Evolutionary conservation across 352 stramenopile species (phyloP), one percentile per base, ranked within the genome.

Genomic region (Pythium aristosporum): DNA sequence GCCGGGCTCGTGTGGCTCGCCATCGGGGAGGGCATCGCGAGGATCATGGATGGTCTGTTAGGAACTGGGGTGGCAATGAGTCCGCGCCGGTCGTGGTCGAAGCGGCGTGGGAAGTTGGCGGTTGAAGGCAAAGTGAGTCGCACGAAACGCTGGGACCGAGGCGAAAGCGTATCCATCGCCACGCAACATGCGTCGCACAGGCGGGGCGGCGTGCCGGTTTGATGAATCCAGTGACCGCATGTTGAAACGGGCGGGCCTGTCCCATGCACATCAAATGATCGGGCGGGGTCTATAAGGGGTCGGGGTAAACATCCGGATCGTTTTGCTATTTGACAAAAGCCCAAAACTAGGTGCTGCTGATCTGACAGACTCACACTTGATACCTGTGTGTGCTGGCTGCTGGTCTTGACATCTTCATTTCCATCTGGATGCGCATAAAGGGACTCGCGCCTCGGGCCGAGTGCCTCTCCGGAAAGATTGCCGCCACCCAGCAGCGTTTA

Each of bases 281-380:
- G 34, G 11, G 5, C 39, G 28, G 20, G 43, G 44, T 46, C 42
- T 36, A 49, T 32, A 7, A 57, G 57, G 32, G 57, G 18, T 56
- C 41, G 57, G 57, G 57, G 36, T 57, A 30, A 42, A 57, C 57
- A 63, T 63, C 57, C 57, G 57, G 57, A 63, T 55, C 57, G 36
- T 42, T 53, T 23, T 42, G 21, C 5, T 36, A 30, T 54, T 62
- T 60, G 53, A 60, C 53, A 60, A 30, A 18, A 50, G 44, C 12
- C 53, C n/a, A n/a, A n/a, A n/a, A n/a, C n/a, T n/a, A n/a, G 32
- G 48, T 63, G 25, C 41, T 51, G 49, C 21, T 66, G 60, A 60
- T 60, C 51, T 66, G 50, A 59, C 59, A 43, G 50, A 69, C 56
- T 61, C 63, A 58, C 55, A 65, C 63, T 69, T 69, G 63, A 69